Conservation (phyloP, 1,139 yeast species). For the Candida pseudoviswanathii region DNA sequence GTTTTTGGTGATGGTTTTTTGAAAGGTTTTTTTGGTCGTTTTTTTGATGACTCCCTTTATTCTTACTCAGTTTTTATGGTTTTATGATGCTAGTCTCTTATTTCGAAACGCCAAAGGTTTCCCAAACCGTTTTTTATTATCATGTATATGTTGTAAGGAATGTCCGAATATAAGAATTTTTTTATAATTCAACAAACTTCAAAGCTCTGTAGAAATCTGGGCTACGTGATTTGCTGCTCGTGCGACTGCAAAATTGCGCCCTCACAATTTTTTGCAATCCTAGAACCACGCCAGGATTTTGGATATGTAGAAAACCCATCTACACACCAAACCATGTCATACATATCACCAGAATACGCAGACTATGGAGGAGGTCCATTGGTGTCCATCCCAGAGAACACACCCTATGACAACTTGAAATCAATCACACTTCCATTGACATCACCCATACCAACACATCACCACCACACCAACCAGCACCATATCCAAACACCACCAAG, state of each 20-base stretch:
- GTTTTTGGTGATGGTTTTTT: neutral
- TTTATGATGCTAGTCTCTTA: constrained; percentile 9
- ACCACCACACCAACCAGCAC: neutral
- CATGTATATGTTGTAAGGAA: constrained; percentile 1
- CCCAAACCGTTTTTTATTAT: constrained; percentile 7
- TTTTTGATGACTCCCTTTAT: neutral
- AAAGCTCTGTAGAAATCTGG: too few relatives aligned
- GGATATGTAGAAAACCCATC: neutral
- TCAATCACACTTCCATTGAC: constrained; percentile 11
- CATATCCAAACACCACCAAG: constrained; percentile 8
- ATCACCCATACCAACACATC: constrained; percentile 7
- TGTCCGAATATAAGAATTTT: constrained; percentile 4
- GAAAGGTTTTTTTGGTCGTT: neutral
- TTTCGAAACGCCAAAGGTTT: constrained; percentile 3
- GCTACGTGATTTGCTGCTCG: neutral
- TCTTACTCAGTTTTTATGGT: neutral
- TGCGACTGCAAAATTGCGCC: neutral
- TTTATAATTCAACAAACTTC: neutral
- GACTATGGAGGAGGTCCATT: too few relatives aligned
- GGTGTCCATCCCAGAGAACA: too few relatives aligned
- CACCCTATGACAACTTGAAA: neutral
- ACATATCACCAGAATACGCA: too few relatives aligned
- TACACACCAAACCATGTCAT: too few relatives aligned
- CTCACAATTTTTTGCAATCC: constrained; percentile 4
- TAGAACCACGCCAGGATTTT: neutral